Evolutionary conservation across 78 protist species (phyloP).

Genomic region (Thecamonas trahens): DNA sequence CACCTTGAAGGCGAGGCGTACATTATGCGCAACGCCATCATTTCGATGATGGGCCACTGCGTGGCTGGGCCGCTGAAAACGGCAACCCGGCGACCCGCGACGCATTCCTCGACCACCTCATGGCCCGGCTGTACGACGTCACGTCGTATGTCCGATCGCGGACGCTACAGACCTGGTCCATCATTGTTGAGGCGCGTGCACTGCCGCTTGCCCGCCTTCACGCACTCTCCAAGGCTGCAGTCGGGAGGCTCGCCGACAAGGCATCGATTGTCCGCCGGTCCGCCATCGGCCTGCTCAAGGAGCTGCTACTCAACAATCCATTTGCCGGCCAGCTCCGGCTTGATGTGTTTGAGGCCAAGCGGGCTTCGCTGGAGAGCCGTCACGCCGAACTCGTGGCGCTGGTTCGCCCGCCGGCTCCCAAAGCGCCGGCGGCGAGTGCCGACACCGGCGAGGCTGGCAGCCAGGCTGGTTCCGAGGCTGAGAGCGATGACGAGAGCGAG

Average conservation of each 20-base stretch:
- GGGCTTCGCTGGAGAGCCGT: too few relatives aligned
- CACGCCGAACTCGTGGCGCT: too few relatives aligned
- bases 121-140: constrained; percentile 1
- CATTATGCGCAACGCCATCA: constrained; percentile 8
- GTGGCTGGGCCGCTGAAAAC: not conserved
- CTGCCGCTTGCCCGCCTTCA: not conserved
- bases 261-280: not conserved
- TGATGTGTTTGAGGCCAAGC: too few relatives aligned
- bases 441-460: too few relatives aligned
- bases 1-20: constrained; percentile 20
- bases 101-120: not conserved
- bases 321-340: too few relatives aligned
- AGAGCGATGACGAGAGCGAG: not conserved
- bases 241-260: constrained; percentile 27
- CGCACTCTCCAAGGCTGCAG: not conserved
- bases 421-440: too few relatives aligned
- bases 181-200: not conserved
- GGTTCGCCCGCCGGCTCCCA: too few relatives aligned
- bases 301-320: too few relatives aligned
- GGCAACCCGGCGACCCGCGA: not conserved
- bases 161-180: constrained; percentile 6
- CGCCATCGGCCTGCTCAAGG: too few relatives aligned
- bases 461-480: too few relatives aligned
- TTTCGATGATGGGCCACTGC: not conserved
- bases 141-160: not conserved